Conservation (phyloP, 2,329 filamentous ascomycete genomes). For the Aureobasidium vineae region DNA sequence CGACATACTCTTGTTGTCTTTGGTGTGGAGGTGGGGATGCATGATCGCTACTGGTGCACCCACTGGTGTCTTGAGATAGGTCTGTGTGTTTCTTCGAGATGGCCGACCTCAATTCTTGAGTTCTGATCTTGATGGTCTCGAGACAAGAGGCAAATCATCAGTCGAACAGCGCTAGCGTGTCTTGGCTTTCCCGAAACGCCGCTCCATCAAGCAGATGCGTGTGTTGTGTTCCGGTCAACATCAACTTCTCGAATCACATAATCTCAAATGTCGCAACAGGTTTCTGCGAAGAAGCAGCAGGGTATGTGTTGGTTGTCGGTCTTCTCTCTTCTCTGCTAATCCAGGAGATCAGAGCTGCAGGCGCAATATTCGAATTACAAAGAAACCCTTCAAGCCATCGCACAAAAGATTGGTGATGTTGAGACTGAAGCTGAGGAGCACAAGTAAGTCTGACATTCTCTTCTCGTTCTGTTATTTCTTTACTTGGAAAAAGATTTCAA, state of each 20-base stretch:
- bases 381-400: conserved; percentile 80
- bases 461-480: background rate
- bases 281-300: conserved; percentile 70
- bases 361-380: conserved; percentile 75
- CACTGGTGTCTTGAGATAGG: background rate
- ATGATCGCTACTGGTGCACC: conserved; percentile 51
- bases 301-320: conserved; percentile 46
- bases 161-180: conserved; percentile 14
- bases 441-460: conserved; percentile 61
- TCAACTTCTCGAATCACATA: background rate
- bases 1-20: conserved; percentile 78
- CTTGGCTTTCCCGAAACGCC: conserved; percentile 23
- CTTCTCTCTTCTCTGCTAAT: conserved; percentile 9
- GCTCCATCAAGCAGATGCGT: conserved; percentile 1
- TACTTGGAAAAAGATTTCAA: background rate
- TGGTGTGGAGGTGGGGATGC: conserved; percentile 97
- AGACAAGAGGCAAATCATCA: conserved; percentile 17
- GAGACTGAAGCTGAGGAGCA: conserved; percentile 98
- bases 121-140: background rate
- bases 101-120: background rate
- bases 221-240: background rate
- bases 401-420: conserved; percentile 94
- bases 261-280: conserved; percentile 51
- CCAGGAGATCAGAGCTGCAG: conserved; percentile 65
- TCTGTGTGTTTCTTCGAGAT: conserved; percentile 23